Conservation (phyloP, 495 filamentous ascomycete species). For the Polyplosphaeria fusca region DNA sequence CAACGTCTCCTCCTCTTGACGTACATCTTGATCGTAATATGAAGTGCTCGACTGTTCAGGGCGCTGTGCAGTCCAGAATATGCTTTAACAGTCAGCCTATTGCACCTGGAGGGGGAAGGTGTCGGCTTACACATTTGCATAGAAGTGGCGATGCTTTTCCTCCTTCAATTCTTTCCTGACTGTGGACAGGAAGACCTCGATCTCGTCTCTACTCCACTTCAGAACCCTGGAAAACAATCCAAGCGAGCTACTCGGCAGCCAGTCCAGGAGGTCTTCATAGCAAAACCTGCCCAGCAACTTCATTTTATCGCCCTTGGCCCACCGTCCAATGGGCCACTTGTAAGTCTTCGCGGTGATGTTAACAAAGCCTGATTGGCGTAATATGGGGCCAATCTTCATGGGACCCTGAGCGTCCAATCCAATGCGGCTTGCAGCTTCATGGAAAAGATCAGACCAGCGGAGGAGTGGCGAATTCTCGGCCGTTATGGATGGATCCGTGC, state of each 20-base stretch:
- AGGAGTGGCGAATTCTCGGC: slow-evolving; percentile 11
- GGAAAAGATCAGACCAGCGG: slow-evolving; percentile 20
- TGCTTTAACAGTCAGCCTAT: neutral
- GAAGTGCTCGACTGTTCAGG: neutral
- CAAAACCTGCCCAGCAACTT: slow-evolving; percentile 23
- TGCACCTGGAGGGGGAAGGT: too few species aligned
- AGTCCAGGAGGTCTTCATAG: slow-evolving; percentile 23
- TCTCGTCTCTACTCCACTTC: slow-evolving; percentile 36
- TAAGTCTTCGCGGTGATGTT: slow-evolving; percentile 21
- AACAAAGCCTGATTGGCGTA: slow-evolving; percentile 12
- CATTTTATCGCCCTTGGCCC: slow-evolving; percentile 29
- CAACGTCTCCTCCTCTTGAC: neutral
- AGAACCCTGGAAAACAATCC: slow-evolving; percentile 37
- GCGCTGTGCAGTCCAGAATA: neutral
- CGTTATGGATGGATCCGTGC: slow-evolving; percentile 8
- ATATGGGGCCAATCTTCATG: neutral
- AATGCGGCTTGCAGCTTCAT: slow-evolving; percentile 9
- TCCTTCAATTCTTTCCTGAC: slow-evolving; percentile 36
- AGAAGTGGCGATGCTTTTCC: slow-evolving; percentile 27
- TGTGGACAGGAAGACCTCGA: slow-evolving; percentile 38
- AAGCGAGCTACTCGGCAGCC: slow-evolving; percentile 19
- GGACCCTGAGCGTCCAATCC: slow-evolving; percentile 12
- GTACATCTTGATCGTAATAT: neutral
- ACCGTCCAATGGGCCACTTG: slow-evolving; percentile 30
- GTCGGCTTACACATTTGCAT: slow-evolving; percentile 22